Conservation (phyloP, 2,329 filamentous ascomycete genomes). For the Fusarium marasasianum region DNA sequence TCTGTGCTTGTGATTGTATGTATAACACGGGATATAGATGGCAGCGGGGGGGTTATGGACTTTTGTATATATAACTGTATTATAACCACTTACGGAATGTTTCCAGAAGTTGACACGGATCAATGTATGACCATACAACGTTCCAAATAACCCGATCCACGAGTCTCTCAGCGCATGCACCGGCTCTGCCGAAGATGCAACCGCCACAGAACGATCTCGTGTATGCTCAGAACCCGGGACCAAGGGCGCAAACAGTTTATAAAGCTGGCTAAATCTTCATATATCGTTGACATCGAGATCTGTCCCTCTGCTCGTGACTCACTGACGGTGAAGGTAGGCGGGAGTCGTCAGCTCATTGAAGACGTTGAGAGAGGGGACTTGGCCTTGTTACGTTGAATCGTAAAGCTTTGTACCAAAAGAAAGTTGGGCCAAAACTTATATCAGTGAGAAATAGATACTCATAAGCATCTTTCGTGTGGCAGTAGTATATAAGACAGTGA, state of each 20-base stretch:
- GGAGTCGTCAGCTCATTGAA: conserved; percentile 13
- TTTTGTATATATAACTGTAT: background rate
- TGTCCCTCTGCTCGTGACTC: conserved; percentile 20
- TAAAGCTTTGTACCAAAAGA: background rate
- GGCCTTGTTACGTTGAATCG: background rate
- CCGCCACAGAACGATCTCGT: conserved; percentile 3
- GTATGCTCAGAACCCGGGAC: background rate
- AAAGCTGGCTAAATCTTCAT: background rate
- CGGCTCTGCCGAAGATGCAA: conserved; percentile 15
- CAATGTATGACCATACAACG: conserved; percentile 1
- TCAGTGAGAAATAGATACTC: background rate
- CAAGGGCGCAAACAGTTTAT: conserved; percentile 2
- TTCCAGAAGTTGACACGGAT: conserved; percentile 14
- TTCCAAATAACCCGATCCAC: conserved; percentile 8
- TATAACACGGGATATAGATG: conserved; percentile 17
- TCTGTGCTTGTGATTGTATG: conserved; percentile 21
- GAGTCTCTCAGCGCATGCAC: background rate
- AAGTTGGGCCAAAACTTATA: background rate
- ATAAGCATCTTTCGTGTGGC: background rate
- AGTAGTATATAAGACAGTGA: background rate
- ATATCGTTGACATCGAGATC: conserved; percentile 19
- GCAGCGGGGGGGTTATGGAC: conserved; percentile 9
- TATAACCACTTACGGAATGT: conserved; percentile 1
- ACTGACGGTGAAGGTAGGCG: background rate
- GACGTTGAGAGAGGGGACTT: background rate